phyloP scores from a whole-genome alignment of 129 eudicot genomes.

The Solidago caesia region DNA sequence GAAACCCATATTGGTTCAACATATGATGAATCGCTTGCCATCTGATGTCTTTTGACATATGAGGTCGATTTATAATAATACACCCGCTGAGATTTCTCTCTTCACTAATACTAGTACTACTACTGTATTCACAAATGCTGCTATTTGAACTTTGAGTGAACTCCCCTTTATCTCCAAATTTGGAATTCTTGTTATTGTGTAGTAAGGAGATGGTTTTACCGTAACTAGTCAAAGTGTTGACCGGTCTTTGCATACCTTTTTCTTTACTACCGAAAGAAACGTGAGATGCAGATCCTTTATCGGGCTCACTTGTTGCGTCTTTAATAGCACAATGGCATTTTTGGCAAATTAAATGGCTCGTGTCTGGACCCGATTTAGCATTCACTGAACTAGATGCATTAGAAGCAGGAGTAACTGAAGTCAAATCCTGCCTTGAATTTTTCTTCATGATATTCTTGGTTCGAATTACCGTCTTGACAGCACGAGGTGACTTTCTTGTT shows the following conservation, averaged over 20 bases:
- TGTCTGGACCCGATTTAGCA: conserved; percentile 25
- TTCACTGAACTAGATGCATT: conserved; percentile 27
- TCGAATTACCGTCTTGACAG: conserved; percentile 56
- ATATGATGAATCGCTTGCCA: conserved; percentile 78
- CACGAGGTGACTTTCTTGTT: conserved; percentile 44
- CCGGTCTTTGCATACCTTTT: conserved; percentile 29
- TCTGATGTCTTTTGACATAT: conserved; percentile 83
- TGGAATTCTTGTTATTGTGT: conserved; percentile 39
- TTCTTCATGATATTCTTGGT: conserved; percentile 54
- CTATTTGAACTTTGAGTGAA: conserved; percentile 82
- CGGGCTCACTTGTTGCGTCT: conserved; percentile 34
- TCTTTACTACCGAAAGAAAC: conserved; percentile 30
- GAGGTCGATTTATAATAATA: conserved; percentile 66
- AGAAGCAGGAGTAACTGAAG: conserved; percentile 27
- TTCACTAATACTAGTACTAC: conserved; percentile 82
- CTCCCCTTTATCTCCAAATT: conserved; percentile 58
- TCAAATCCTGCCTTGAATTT: conserved; percentile 47
- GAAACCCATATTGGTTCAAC: conserved; percentile 61
- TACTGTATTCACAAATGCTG: conserved; percentile 84
- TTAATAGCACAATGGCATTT: conserved; percentile 74
- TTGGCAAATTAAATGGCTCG: conserved; percentile 60
- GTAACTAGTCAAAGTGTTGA: conserved; percentile 28
- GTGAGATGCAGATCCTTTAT: conserved; percentile 37
- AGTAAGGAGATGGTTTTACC: conserved; percentile 27
- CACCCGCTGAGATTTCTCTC: conserved; percentile 81